Evolutionary conservation across 140 eudicot genomes (phyloP).

Genomic region (Erigeron philadelphicus): DNA sequence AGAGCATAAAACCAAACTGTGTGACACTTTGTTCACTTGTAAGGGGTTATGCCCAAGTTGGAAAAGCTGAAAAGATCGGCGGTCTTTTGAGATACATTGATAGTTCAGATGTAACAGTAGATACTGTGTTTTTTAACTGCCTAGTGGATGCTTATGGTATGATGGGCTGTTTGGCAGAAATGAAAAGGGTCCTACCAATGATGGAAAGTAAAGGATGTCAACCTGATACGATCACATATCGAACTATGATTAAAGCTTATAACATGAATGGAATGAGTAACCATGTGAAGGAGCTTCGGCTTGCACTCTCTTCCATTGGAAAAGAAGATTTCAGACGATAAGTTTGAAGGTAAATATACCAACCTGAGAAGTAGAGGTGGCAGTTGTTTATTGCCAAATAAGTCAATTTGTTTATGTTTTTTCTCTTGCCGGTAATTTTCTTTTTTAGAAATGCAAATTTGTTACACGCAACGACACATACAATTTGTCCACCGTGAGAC

Average conservation of each 20-base stretch:
- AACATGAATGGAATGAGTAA: conserved; percentile 57
- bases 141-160: conserved; percentile 81
- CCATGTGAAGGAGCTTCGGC: conserved; percentile 65
- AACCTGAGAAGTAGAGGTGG: background rate
- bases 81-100: conserved; percentile 53
- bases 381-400: background rate
- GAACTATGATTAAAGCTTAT: conserved; percentile 88
- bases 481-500: too few relatives aligned
- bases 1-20: conserved; percentile 76
- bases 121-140: conserved; percentile 75
- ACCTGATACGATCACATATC: conserved; percentile 72
- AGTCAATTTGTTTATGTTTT: background rate
- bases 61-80: conserved; percentile 61
- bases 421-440: background rate
- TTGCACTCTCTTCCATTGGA: conserved; percentile 46
- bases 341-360: conserved; percentile 18
- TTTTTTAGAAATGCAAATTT: background rate
- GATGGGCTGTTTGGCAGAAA: conserved; percentile 89
- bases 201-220: conserved; percentile 75
- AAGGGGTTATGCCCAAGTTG: conserved; percentile 75
- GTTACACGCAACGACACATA: too few relatives aligned
- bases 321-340: conserved; percentile 22
- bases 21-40: conserved; percentile 89
- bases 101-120: conserved; percentile 70
- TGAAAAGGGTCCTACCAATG: conserved; percentile 69